Evolutionary conservation across 1,139 yeast genomes (phyloP).

Genomic region (Yamadazyma kanchanaburiensis): DNA sequence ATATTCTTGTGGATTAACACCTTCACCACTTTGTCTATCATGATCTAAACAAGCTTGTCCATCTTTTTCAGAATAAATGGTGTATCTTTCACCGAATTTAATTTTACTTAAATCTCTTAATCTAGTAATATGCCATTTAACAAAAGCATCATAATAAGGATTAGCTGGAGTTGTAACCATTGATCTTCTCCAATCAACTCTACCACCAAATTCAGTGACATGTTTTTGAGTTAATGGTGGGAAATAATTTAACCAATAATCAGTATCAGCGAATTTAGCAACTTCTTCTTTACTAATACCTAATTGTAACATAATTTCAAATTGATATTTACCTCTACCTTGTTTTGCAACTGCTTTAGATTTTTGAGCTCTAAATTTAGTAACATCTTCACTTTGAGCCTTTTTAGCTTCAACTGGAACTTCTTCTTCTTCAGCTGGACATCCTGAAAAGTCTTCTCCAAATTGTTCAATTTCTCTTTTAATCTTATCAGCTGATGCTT

Average conservation of each 20-base stretch:
- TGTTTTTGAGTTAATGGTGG: conserved; percentile 86
- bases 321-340: conserved; percentile 92
- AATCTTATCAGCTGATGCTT: conserved; percentile 94
- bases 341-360: conserved; percentile 91
- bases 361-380: conserved; percentile 89
- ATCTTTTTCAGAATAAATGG: conserved; percentile 95
- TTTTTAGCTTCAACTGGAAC: conserved; percentile 25
- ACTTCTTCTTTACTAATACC: conserved; percentile 85
- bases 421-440: conserved; percentile 49
- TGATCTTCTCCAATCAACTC: conserved; percentile 98
- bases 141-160: conserved; percentile 91
- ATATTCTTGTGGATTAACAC: conserved; percentile 94
- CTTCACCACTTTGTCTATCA: conserved; percentile 97
- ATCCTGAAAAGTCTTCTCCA: conserved; percentile 78
- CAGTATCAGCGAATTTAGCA: conserved; percentile 82
- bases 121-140: conserved; percentile 94
- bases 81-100: conserved; percentile 97
- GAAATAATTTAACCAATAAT: conserved; percentile 85
- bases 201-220: conserved; percentile 81
- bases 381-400: conserved; percentile 64
- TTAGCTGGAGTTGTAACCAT: conserved; percentile 93
- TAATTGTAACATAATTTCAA: conserved; percentile 91
- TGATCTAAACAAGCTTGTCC: conserved; percentile 99
- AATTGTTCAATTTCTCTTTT: conserved; percentile 88
- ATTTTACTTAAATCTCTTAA: conserved; percentile 85